Evolutionary conservation across 257 asterid genomes (phyloP).

Genomic region (Pogostemon cablin): DNA sequence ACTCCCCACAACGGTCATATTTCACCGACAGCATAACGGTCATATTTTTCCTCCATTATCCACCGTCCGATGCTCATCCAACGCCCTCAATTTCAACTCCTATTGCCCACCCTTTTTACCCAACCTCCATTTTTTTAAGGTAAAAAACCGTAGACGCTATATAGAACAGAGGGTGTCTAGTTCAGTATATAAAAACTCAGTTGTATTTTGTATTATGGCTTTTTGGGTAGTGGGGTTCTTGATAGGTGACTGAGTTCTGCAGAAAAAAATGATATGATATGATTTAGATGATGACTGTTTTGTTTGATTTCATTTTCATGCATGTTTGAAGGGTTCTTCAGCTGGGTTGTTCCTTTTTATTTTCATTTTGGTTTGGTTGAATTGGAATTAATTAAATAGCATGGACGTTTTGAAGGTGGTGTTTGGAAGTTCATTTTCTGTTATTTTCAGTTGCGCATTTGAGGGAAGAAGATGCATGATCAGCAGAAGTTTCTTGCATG

Average conservation of each 20-base stretch:
- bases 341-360: constrained; percentile 23
- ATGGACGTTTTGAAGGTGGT: constrained; percentile 43
- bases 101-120: constrained; percentile 35
- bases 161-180: constrained; percentile 18
- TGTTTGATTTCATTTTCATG: constrained; percentile 39
- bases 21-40: constrained; percentile 86
- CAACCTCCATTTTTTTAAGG: constrained; percentile 30
- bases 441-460: constrained; percentile 46
- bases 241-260: constrained; percentile 28
- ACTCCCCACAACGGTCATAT: constrained; percentile 75
- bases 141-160: constrained; percentile 18
- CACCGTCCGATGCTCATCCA: constrained; percentile 58
- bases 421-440: constrained; percentile 35
- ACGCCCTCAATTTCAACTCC: constrained; percentile 43
- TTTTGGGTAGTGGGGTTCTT: constrained; percentile 71
- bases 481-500: constrained; percentile 35
- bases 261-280: neutral
- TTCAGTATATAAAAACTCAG: constrained; percentile 56
- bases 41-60: constrained; percentile 46
- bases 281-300: constrained; percentile 30
- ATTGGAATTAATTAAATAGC: neutral
- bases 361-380: neutral
- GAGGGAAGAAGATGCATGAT: constrained; percentile 45
- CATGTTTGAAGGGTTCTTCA: constrained; percentile 36
- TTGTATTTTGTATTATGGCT: constrained; percentile 42